Percentiles rank a stretch among this genome's conserved stretches.
Evolutionary conservation across 768 basidiomycete genomes (phyloP).

Genomic region (Rhodotorula graminis): DNA sequence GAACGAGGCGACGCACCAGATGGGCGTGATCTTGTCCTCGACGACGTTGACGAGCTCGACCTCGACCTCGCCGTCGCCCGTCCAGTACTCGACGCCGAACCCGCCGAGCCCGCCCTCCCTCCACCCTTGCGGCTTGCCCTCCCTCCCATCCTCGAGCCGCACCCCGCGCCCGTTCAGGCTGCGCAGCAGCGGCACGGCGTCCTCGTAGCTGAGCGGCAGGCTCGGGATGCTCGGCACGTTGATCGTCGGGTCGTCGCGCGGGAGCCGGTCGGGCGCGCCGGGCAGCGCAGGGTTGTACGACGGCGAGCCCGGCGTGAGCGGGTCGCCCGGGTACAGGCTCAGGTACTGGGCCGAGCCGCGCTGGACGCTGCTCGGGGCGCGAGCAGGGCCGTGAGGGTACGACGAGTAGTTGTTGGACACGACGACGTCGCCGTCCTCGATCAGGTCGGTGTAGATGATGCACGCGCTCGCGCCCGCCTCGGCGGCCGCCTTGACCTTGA

Average conservation of each 20-base stretch:
- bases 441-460: conserved; percentile 43
- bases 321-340: conserved; percentile 57
- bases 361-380: conserved; percentile 73
- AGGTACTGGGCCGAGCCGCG: conserved; percentile 76
- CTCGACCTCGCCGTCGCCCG: conserved; percentile 51
- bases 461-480: conserved; percentile 34
- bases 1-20: conserved; percentile 55
- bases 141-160: conserved; percentile 39
- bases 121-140: conserved; percentile 44
- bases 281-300: conserved; percentile 57
- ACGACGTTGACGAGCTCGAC: conserved; percentile 67
- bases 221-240: conserved; percentile 75
- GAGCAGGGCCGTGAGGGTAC: conserved; percentile 81
- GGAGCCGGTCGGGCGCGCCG: conserved; percentile 60
- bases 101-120: conserved; percentile 45
- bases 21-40: conserved; percentile 71
- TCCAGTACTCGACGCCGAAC: conserved; percentile 48
- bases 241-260: conserved; percentile 40
- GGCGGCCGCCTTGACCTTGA: conserved; percentile 75
- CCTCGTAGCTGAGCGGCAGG: conserved; percentile 82
- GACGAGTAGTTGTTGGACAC: conserved; percentile 27
- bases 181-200: conserved; percentile 64
- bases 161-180: conserved; percentile 53
- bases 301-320: conserved; percentile 81
- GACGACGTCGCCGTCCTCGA: conserved; percentile 39